Evolutionary conservation across 176 grass and related monocot genomes (phyloP), one percentile per base, ranked within the genome.

Genomic region (Ensete ventricosum): DNA sequence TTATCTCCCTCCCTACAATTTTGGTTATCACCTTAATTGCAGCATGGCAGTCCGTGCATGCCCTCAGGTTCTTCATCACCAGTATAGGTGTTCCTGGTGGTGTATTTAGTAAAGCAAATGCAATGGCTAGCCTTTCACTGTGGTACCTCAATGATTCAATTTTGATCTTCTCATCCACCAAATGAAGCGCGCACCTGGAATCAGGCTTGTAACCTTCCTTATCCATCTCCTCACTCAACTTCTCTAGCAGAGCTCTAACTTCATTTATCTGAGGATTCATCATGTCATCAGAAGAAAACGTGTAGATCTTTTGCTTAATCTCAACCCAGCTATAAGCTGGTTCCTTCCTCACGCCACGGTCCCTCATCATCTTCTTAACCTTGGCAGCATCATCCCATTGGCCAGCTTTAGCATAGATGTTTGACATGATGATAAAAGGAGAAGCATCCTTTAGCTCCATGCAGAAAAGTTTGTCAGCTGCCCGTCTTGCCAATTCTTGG

Each of bases 321-420:
- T 96, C 93, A 78, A 96, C 87, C 93, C 89, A 96, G 88, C 93
- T 96, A 79, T 84, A 85, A 69, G 81, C 89, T 1, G 87, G 83
- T 64, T 92, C 85, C 82, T 96, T 96, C 82, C 72, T 77, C 77
- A 92, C 64, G 26, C 93, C 83, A 88, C 67, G 80, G 69, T 92
- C 89, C 80, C 89, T 88, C 87, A 90, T 96, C 76, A 80, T 43
- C 80, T 88, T 96, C 67, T 96, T 92, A 62, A 92, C 87, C 71
- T 23, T 77, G 11, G 93, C 93, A 71, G 66, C 83, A 50, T 86
- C 85, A 88, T 92, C 85, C 93, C 93, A 96, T 55, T 74, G 78
- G 71, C 90, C 83, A 43, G 85, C 82, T 82, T 86, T 96, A 58
- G 93, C 93, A 85, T 96, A 90, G 62, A 96, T 83, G 74, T 92